Base-by-base conservation (phyloP, 257 asterid species). In the Voacanga thouarsii region DNA sequence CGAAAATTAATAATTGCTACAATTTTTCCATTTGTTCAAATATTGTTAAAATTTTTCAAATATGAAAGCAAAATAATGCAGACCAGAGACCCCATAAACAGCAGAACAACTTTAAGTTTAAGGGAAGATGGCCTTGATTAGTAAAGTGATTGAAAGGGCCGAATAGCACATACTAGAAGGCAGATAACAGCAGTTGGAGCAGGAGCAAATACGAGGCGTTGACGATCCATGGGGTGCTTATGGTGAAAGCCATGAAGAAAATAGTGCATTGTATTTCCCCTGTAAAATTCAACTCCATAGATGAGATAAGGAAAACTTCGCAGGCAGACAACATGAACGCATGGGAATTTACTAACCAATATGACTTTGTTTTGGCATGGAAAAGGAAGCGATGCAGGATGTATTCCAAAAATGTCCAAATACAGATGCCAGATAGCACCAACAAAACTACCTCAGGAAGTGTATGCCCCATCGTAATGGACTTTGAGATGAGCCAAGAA, bases 211-310 rank as follows among this genome's bases (percentile, higher is more conserved):
- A 85, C 88, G 71, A 85, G 88, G 50, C 88, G 83, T 21, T 79
- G 83, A 65, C 84, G 81, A 77, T 85, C 88, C 88, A 85, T 85
- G 6, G 88, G 88, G 81, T 85, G 88, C 78, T 85, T 85, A 47
- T 85, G 88, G 56, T 85, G 88, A 79, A 86, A 85, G 70, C 88
- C 88, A 77, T 85, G 86, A 78, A 85, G 72, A 74, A 85, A 79
- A 82, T 85, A 85, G 69, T 85, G 86, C 43, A 82, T 61, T 70
- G 88, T 85, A 51, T 82, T 85, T 77, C 77, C 86, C 88, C 85
- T 83, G 60, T 50, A 30, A 78, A 15, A 53, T 53, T 53, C 12
- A 14, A 37, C 44, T 78, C 53, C 2, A 81, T 16, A 6, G 10
- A 76, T 47, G 28, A 41, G 16, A 45, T 26, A 64, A 51, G 8